These are phyloP conservation scores for Fusarium sp. DNA, from an alignment of 2,329 filamentous ascomycete genomes.

Conservation along the genomic window DNA sequence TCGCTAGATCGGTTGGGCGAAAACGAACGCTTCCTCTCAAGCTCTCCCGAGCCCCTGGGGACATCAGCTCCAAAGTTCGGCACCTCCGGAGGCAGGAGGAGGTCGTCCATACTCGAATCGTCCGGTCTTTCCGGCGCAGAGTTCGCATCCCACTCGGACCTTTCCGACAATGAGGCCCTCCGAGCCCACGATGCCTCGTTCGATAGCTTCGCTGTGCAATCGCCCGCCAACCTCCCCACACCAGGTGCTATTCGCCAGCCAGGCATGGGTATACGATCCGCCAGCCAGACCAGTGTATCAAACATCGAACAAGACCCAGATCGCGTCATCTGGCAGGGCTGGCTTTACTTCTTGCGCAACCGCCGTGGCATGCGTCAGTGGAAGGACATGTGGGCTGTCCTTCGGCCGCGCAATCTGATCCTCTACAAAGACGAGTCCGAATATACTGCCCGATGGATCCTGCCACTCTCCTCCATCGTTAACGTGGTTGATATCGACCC, in stretches of 20 bases:
- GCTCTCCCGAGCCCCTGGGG: constrained; percentile 72
- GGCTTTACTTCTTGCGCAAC: constrained; percentile 87
- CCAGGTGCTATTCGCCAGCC: constrained; percentile 48
- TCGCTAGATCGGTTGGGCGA: constrained; percentile 48
- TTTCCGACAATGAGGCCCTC: constrained; percentile 79
- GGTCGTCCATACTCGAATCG: constrained; percentile 76
- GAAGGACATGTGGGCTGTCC: constrained; percentile 95
- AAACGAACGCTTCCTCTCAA: constrained; percentile 65
- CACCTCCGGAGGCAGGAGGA: constrained; percentile 60
- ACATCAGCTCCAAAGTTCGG: constrained; percentile 55
- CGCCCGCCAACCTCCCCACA: constrained; percentile 46
- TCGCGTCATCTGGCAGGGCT: constrained; percentile 94
- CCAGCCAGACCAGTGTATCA: constrained; percentile 74
- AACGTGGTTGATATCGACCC: constrained; percentile 95
- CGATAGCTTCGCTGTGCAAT: constrained; percentile 64
- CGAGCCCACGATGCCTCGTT: constrained; percentile 66
- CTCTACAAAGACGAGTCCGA: constrained; percentile 95
- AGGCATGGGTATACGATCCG: constrained; percentile 65
- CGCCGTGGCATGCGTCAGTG: constrained; percentile 90
- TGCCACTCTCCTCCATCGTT: constrained; percentile 84
- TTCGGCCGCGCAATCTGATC: constrained; percentile 87
- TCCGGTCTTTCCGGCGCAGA: constrained; percentile 75
- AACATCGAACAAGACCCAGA: constrained; percentile 78
- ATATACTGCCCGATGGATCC: constrained; percentile 87
- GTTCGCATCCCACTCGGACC: constrained; percentile 86